Evolutionary conservation across 176 grass and related monocot genomes (phyloP).

Genomic region (Zoysia japonica): DNA sequence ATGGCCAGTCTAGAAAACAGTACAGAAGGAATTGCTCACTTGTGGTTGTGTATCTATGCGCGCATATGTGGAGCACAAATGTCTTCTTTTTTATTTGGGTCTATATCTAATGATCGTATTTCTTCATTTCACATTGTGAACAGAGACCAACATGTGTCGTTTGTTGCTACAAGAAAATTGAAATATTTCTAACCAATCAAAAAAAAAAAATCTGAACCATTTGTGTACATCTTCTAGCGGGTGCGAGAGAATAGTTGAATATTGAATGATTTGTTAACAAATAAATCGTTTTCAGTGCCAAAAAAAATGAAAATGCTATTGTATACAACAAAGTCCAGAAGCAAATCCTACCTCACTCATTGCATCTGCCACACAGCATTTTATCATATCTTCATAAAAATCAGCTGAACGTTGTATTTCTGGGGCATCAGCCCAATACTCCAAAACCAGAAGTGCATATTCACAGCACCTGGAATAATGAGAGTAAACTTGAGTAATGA

Average conservation of each 20-base stretch:
- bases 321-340: constrained; percentile 15
- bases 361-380: constrained; percentile 91
- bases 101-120: constrained; percentile 2
- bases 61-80: no score
- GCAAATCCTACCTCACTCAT: constrained; percentile 87
- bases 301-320: constrained; percentile 12
- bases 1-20: neutral
- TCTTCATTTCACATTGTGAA: constrained; percentile 16
- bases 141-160: constrained; percentile 15
- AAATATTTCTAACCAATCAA: neutral
- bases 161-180: constrained; percentile 11
- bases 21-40: neutral
- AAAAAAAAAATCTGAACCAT: neutral
- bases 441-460: constrained; percentile 80
- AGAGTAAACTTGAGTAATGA: constrained; percentile 29
- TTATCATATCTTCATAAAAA: constrained; percentile 95
- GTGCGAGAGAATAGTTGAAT: neutral
- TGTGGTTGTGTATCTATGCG: no score
- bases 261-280: constrained; percentile 5
- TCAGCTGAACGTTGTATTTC: constrained; percentile 94
- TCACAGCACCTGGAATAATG: constrained; percentile 78
- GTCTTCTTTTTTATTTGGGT: neutral
- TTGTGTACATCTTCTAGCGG: neutral
- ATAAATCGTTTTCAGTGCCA: constrained; percentile 1
- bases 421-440: constrained; percentile 97